These are phyloP conservation scores for Endothia cerciana DNA, from an alignment of 2,329 filamentous ascomycete species.

Conservation along the genomic window DNA sequence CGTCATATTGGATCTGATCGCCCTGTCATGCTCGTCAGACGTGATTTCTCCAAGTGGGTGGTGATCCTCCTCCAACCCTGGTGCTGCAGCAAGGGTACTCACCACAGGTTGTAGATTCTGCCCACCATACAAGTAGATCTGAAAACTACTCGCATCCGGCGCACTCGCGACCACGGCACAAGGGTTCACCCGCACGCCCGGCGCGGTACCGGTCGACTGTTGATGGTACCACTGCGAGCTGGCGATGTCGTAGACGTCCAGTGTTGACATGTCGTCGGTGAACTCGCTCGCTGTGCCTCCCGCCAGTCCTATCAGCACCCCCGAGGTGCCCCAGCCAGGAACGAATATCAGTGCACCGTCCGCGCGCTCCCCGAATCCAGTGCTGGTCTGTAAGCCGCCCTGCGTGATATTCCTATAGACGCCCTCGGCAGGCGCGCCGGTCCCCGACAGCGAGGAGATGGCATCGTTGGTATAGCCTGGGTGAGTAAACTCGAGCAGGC, in stretches of 20 bases:
- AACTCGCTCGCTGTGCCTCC: constrained; percentile 70
- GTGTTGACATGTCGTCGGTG: constrained; percentile 53
- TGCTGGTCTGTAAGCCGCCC: constrained; percentile 67
- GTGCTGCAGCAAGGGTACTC: constrained; percentile 27
- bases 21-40: constrained; percentile 37
- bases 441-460: constrained; percentile 57
- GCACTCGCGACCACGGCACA: constrained; percentile 72
- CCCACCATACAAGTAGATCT: constrained; percentile 78
- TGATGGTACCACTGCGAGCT: constrained; percentile 76
- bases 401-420: constrained; percentile 75
- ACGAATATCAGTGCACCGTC: constrained; percentile 75
- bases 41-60: background rate
- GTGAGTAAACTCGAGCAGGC: constrained; percentile 75
- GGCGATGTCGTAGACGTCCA: constrained; percentile 79
- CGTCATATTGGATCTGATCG: constrained; percentile 63
- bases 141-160: constrained; percentile 73
- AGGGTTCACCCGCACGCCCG: constrained; percentile 70
- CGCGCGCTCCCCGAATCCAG: constrained; percentile 72
- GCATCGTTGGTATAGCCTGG: constrained; percentile 69
- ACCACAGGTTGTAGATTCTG: constrained; percentile 71
- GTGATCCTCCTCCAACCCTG: background rate
- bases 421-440: constrained; percentile 63
- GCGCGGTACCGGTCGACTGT: constrained; percentile 64
- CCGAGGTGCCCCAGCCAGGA: constrained; percentile 72
- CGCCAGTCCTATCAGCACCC: constrained; percentile 72